A percentile compares a stretch with the other conserved stretches of the same genome.
phyloP scores from a whole-genome alignment of 2,329 filamentous ascomycete species.

The Hirsutella minnesotensis region DNA sequence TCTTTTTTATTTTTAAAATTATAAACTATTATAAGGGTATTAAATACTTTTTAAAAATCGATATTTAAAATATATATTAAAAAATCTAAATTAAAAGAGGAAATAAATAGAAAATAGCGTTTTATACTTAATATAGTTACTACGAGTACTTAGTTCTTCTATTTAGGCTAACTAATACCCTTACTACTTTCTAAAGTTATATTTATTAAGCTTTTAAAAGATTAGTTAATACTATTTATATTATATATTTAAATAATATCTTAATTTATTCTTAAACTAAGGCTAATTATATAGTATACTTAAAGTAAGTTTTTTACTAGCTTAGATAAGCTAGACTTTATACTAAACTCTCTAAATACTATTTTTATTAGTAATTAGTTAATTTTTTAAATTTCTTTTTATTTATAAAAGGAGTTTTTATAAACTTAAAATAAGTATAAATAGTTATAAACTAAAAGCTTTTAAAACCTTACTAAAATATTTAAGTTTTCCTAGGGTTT shows the following conservation, averaged over 20 bases:
- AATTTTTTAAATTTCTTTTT: too few relatives aligned
- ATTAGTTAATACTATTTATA: constrained; percentile 1
- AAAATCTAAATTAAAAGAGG: background rate
- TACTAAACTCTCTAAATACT: too few relatives aligned
- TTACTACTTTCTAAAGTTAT: constrained; percentile 1
- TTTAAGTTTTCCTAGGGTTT: background rate
- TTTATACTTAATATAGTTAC: constrained; percentile 2
- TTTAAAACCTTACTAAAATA: constrained; percentile 3
- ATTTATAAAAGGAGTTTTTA: too few relatives aligned
- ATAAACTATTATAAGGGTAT: too few relatives aligned
- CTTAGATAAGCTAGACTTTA: too few relatives aligned
- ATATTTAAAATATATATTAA: constrained; percentile 1
- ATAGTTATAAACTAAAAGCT: constrained; percentile 1
- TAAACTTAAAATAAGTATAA: too few relatives aligned
- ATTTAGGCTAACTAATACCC: background rate
- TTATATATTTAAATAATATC: background rate
- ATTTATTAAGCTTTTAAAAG: constrained; percentile 3
- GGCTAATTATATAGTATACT: too few relatives aligned
- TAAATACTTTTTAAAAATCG: background rate
- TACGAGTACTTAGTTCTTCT: constrained; percentile 1
- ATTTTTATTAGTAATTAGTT: too few relatives aligned
- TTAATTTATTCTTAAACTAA: too few relatives aligned
- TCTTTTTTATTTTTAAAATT: too few relatives aligned
- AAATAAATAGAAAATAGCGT: constrained; percentile 1
- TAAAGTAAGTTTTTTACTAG: too few relatives aligned